Evolutionary conservation across 2,329 filamentous ascomycete species (phyloP).

Genomic region (Cladophialophora chaetospira): DNA sequence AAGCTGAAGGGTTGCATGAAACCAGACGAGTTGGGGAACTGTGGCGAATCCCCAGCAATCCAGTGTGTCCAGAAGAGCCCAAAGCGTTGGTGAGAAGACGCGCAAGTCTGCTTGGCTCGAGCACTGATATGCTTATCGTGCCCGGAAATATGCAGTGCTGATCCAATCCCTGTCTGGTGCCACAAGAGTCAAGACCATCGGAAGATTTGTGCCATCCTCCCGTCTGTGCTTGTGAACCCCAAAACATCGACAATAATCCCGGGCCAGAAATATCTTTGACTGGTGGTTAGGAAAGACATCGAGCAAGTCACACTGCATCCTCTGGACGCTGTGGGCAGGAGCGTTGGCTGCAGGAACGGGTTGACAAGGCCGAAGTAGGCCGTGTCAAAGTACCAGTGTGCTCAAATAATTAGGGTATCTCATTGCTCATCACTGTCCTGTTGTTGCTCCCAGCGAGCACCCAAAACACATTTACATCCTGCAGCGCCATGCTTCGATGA

Average conservation of each 20-base stretch:
- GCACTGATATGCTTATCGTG: not conserved
- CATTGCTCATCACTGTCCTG: conserved; percentile 21
- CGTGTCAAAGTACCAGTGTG: too few species aligned
- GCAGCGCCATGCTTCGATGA: conserved; percentile 21
- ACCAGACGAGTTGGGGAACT: conserved; percentile 6
- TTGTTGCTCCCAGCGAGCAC: conserved; percentile 3
- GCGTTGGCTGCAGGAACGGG: too few species aligned
- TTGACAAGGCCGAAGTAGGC: too few species aligned
- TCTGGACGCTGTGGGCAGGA: too few species aligned
- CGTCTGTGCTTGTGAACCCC: too few species aligned
- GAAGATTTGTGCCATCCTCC: too few species aligned
- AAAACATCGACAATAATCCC: too few species aligned
- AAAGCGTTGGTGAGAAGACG: not conserved
- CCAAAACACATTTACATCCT: conserved; percentile 7
- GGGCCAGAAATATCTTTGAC: too few species aligned
- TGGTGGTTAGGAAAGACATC: too few species aligned
- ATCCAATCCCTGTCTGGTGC: too few species aligned
- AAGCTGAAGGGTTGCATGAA: not conserved
- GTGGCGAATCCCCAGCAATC: not conserved
- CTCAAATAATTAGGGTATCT: conserved; percentile 25
- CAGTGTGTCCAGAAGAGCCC: not conserved
- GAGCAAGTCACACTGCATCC: too few species aligned
- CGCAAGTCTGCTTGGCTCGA: too few species aligned
- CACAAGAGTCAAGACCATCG: not conserved
- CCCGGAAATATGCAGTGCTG: not conserved